Conservation (phyloP, 768 basidiomycete genomes). For the Russula griseocarnosa region DNA sequence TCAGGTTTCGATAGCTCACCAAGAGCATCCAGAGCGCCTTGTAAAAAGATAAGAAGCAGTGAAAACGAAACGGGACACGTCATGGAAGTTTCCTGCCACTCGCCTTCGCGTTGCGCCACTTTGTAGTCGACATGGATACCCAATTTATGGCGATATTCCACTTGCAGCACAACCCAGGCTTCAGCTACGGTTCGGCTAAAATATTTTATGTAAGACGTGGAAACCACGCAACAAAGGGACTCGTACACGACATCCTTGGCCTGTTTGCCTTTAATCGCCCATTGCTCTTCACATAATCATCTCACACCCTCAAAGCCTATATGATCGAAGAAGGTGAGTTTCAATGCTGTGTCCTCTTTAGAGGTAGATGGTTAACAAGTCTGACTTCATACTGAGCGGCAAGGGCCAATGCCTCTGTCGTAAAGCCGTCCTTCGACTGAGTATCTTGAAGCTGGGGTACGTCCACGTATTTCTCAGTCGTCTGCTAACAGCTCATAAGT, state of each 20-base stretch:
- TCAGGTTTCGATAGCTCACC: background rate
- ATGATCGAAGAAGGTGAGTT: background rate
- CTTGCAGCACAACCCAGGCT: conserved; percentile 16
- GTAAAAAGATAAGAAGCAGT: background rate
- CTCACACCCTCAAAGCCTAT: conserved; percentile 17
- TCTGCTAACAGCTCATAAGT: background rate
- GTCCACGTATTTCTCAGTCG: background rate
- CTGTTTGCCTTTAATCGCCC: background rate
- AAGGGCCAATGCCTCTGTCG: conserved; percentile 9
- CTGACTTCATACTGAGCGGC: conserved; percentile 23
- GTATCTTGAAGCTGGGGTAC: conserved; percentile 8
- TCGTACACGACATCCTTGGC: conserved; percentile 11
- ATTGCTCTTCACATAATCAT: conserved; percentile 3
- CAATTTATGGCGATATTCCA: background rate
- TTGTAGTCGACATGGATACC: conserved; percentile 11
- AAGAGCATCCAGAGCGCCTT: conserved; percentile 11
- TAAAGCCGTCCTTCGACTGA: conserved; percentile 5
- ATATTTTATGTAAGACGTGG: background rate
- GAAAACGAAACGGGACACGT: background rate
- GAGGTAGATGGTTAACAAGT: background rate
- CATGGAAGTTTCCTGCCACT: background rate
- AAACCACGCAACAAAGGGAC: no score
- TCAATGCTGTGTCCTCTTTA: background rate
- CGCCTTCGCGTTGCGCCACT: conserved; percentile 9
- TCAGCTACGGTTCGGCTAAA: background rate